Evolutionary conservation across 192 early-diverging fungal species (phyloP).

Genomic region (Coemansia sp.): DNA sequence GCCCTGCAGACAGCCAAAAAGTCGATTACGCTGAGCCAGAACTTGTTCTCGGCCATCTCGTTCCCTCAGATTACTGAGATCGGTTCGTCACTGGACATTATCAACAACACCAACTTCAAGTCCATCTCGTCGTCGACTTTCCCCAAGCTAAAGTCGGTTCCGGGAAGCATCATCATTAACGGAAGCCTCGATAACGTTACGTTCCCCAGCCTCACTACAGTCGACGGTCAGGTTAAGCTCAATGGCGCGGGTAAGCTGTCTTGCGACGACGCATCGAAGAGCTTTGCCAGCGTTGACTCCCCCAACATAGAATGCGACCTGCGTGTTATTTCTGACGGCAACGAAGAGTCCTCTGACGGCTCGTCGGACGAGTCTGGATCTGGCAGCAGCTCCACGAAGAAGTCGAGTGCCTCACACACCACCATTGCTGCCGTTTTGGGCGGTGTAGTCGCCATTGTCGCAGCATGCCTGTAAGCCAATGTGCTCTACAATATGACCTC

Average conservation of each 20-base stretch:
- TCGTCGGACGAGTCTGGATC: conserved; percentile 10
- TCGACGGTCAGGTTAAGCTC: conserved; percentile 66
- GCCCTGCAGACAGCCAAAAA: conserved; percentile 55
- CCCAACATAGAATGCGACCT: conserved; percentile 41
- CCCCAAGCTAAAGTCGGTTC: conserved; percentile 59
- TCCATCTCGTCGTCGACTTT: conserved; percentile 56
- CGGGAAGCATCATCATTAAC: conserved; percentile 61
- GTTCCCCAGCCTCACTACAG: conserved; percentile 58
- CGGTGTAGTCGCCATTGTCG: conserved; percentile 32
- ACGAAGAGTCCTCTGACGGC: conserved; percentile 13
- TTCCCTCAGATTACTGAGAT: conserved; percentile 59
- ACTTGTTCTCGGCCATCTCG: conserved; percentile 61
- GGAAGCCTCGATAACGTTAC: conserved; percentile 64
- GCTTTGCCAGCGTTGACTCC: conserved; percentile 15
- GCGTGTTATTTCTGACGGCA: conserved; percentile 1
- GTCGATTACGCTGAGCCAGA: conserved; percentile 62
- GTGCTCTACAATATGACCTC: neutral
- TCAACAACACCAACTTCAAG: conserved; percentile 65
- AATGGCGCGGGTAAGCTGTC: conserved; percentile 62
- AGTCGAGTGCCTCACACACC: conserved; percentile 31
- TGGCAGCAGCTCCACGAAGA: neutral
- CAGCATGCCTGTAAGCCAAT: conserved; percentile 32
- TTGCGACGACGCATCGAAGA: conserved; percentile 45
- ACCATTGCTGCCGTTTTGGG: conserved; percentile 27
- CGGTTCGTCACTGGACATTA: conserved; percentile 65